These are phyloP conservation scores for Coniochaeta prunicola DNA, from an alignment of 2,329 filamentous ascomycete species.

Conservation along the genomic window DNA sequence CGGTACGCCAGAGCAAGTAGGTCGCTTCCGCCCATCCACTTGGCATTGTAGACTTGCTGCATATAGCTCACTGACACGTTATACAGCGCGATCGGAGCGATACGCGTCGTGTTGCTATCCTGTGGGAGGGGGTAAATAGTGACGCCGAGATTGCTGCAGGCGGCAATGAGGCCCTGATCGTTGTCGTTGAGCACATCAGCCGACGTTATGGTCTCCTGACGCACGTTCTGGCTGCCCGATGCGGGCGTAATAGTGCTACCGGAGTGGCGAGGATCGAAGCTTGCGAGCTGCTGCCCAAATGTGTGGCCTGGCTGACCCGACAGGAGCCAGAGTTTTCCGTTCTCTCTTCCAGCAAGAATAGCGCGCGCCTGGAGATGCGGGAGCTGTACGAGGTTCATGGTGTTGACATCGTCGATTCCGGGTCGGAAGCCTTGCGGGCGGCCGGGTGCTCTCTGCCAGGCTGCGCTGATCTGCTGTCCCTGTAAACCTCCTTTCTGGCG, in stretches of 20 bases:
- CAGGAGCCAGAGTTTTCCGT: constrained; percentile 38
- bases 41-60: constrained; percentile 19
- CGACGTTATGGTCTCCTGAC: constrained; percentile 24
- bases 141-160: constrained; percentile 25
- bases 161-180: constrained; percentile 19
- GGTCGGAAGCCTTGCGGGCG: constrained; percentile 28
- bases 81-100: constrained; percentile 12
- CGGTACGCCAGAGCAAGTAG: constrained; percentile 38
- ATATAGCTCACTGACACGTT: constrained; percentile 10
- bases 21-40: constrained; percentile 37
- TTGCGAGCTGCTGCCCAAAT: constrained; percentile 22
- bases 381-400: constrained; percentile 31
- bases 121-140: constrained; percentile 23
- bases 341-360: constrained; percentile 40
- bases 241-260: neutral
- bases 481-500: constrained; percentile 19
- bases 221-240: neutral
- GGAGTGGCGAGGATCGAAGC: constrained; percentile 16
- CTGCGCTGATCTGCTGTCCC: neutral
- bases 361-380: constrained; percentile 18
- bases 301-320: constrained; percentile 24
- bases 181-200: constrained; percentile 21
- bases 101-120: constrained; percentile 5
- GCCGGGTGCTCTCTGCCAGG: constrained; percentile 4
- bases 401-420: constrained; percentile 42